phyloP scores from a whole-genome alignment of 2,329 filamentous ascomycete species.

The Alternaria ventricosa region DNA sequence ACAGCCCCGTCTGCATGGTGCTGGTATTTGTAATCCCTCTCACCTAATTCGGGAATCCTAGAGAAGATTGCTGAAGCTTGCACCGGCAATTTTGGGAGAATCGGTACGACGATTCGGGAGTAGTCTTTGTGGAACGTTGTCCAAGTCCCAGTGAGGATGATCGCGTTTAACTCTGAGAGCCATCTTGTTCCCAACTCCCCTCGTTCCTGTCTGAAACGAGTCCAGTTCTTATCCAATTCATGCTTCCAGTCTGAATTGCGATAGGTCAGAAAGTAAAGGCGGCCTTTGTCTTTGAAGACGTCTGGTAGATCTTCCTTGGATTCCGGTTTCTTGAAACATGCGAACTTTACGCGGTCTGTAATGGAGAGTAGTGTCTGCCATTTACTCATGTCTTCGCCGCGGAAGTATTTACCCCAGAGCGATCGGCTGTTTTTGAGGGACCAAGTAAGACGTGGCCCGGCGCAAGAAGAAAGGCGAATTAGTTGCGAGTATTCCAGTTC shows the following conservation, averaged over 20 bases:
- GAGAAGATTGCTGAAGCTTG: background rate
- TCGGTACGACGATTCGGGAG: background rate
- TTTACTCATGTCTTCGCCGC: background rate
- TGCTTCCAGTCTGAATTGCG: background rate
- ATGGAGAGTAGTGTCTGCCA: constrained; percentile 3
- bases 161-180: background rate
- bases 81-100: background rate
- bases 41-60: background rate
- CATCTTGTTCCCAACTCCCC: background rate
- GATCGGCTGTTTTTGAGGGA: constrained; percentile 11
- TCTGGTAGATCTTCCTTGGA: background rate
- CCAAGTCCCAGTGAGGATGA: background rate
- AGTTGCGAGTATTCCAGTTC: constrained; percentile 14
- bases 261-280: background rate
- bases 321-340: background rate
- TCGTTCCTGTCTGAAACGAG: background rate
- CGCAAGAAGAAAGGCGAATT: constrained; percentile 7
- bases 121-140: background rate
- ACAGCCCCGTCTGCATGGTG: background rate
- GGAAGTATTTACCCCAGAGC: constrained; percentile 3
- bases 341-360: background rate
- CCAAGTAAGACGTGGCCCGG: constrained; percentile 11
- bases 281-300: background rate
- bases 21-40: background rate
- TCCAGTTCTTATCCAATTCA: background rate